Conservation (phyloP, 352 stramenopile genomes). For the Globisporangium perplexum region DNA sequence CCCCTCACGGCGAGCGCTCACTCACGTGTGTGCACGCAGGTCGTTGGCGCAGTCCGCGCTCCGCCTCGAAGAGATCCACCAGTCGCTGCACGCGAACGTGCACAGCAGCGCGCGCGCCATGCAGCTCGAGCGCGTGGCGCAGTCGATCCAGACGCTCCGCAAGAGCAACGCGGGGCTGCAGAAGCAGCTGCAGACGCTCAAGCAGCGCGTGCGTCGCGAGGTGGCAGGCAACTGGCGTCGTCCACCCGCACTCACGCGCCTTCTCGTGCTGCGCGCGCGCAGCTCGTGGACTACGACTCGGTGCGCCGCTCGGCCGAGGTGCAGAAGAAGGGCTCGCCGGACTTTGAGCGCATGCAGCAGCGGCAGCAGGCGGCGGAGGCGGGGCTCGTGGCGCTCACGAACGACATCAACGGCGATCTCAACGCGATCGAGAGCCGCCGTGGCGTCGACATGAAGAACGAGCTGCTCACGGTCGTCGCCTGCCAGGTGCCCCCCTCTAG, state of each 20-base stretch:
- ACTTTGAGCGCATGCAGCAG: conserved; percentile 68
- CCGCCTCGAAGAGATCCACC: conserved; percentile 48
- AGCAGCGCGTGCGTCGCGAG: conserved; percentile 38
- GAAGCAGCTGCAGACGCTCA: conserved; percentile 43
- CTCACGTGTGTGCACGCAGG: conserved; percentile 7
- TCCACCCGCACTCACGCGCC: neutral
- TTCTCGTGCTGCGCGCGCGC: neutral
- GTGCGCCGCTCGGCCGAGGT: conserved; percentile 55
- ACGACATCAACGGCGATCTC: conserved; percentile 61
- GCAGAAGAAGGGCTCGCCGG: conserved; percentile 50
- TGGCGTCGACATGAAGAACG: conserved; percentile 67
- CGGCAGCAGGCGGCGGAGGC: conserved; percentile 39
- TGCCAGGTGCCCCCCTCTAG: conserved; percentile 29
- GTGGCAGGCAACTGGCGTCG: neutral
- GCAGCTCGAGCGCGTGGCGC: conserved; percentile 32
- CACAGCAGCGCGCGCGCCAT: conserved; percentile 38
- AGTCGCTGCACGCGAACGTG: conserved; percentile 44
- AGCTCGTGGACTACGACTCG: conserved; percentile 73
- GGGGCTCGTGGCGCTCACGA: conserved; percentile 42
- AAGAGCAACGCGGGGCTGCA: conserved; percentile 30
- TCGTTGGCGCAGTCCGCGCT: conserved; percentile 46
- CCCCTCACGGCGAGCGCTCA: neutral
- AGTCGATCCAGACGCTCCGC: conserved; percentile 37
- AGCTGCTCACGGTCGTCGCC: conserved; percentile 68
- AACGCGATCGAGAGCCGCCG: conserved; percentile 54